Evolutionary conservation across 164 flowering plant species (phyloP).

Genomic region (Pachysandra terminalis): DNA sequence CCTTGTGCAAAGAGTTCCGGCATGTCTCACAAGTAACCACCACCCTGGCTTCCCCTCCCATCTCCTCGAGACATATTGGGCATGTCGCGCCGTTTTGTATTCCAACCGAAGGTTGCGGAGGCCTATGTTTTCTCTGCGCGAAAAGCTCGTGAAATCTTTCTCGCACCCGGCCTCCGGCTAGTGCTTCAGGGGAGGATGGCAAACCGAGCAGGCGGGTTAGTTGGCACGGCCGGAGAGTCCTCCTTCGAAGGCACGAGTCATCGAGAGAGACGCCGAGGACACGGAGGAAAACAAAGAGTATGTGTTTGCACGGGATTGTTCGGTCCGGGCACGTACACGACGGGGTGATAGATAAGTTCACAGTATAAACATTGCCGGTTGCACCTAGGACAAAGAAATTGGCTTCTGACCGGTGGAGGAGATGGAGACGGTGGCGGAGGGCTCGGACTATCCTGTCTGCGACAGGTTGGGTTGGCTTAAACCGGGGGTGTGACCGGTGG

Average conservation of each 20-base stretch:
- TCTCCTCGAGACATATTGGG: slow-evolving; percentile 79
- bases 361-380: slow-evolving; percentile 82
- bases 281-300: slow-evolving; percentile 65
- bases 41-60: slow-evolving; percentile 38
- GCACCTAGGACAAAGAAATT: slow-evolving; percentile 71
- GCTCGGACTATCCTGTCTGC: slow-evolving; percentile 68
- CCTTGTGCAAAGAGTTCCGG: slow-evolving; percentile 63
- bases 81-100: slow-evolving; percentile 47
- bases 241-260: slow-evolving; percentile 49
- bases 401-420: slow-evolving; percentile 66
- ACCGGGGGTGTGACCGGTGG: slow-evolving; percentile 18
- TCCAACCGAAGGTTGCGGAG: slow-evolving; percentile 8
- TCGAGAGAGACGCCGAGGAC: slow-evolving; percentile 56
- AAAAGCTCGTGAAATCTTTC: slow-evolving; percentile 56
- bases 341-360: slow-evolving; percentile 49
- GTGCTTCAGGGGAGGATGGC: slow-evolving; percentile 38
- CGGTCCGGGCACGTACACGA: slow-evolving; percentile 88
- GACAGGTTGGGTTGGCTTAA: slow-evolving; percentile 37
- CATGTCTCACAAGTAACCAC: slow-evolving; percentile 71
- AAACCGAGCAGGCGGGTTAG: slow-evolving; percentile 45
- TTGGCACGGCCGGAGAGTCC: slow-evolving; percentile 58
- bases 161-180: slow-evolving; percentile 47
- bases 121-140: slow-evolving; percentile 10
- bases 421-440: slow-evolving; percentile 61
- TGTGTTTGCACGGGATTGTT: slow-evolving; percentile 82